Conservation (phyloP, 495 filamentous ascomycete species). For the Letharia columbiana region DNA sequence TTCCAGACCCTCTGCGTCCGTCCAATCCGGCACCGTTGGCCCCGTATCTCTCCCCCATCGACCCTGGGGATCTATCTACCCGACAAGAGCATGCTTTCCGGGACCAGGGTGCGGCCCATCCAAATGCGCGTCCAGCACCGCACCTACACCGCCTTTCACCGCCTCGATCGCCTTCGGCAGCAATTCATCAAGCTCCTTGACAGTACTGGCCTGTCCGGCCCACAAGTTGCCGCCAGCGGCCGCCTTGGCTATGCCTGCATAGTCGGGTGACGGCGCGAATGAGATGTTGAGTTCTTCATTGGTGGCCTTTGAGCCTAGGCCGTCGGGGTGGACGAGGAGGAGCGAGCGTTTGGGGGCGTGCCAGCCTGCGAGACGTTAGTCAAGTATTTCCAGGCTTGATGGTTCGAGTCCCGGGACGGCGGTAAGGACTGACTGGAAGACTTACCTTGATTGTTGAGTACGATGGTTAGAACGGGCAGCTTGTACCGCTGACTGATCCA, state of each 20-base stretch:
- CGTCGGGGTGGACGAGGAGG: constrained; percentile 75
- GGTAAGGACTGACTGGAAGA: not conserved
- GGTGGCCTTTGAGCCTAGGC: constrained; percentile 62
- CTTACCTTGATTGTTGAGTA: constrained; percentile 83
- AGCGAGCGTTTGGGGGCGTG: constrained; percentile 72
- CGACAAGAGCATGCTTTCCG: not conserved
- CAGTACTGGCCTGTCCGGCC: constrained; percentile 56
- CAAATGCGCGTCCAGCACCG: constrained; percentile 55
- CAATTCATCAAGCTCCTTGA: constrained; percentile 49
- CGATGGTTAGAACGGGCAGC: constrained; percentile 82
- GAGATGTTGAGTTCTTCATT: constrained; percentile 87
- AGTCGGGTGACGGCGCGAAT: constrained; percentile 80
- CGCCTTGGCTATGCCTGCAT: constrained; percentile 83
- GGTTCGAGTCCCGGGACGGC: not conserved
- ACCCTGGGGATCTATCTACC: not conserved
- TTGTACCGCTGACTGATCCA: constrained; percentile 84
- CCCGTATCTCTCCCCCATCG: not conserved
- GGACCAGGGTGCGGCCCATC: constrained; percentile 30
- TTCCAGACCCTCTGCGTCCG: not conserved
- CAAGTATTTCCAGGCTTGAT: no score
- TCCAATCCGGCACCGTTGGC: not conserved
- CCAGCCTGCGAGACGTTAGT: constrained; percentile 49
- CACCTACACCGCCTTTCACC: constrained; percentile 57
- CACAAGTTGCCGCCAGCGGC: constrained; percentile 72
- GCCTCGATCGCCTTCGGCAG: constrained; percentile 58